Evolutionary conservation across 768 basidiomycete species (phyloP).

Genomic region (Serendipita vermifera): DNA sequence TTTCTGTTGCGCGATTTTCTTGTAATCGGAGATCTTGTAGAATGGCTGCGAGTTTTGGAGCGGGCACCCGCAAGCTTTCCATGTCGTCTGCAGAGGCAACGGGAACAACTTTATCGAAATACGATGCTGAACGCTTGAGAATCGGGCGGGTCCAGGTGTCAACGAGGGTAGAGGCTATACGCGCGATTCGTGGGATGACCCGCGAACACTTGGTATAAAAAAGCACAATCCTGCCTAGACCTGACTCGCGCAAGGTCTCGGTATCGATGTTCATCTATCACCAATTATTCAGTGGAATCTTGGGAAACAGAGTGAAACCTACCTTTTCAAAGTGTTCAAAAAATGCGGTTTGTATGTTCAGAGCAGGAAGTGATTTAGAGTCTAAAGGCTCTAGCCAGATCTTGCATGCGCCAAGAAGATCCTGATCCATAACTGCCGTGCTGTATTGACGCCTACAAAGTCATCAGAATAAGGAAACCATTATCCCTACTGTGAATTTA

Average conservation of each 20-base stretch:
- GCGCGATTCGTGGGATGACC: conserved; percentile 66
- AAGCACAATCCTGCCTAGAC: conserved; percentile 74
- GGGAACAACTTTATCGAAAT: conserved; percentile 21
- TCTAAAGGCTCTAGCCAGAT: conserved; percentile 91
- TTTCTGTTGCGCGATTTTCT: conserved; percentile 55
- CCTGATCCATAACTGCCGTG: conserved; percentile 91
- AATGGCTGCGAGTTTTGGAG: conserved; percentile 26
- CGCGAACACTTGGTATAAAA: conserved; percentile 96
- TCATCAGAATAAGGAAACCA: conserved; percentile 5
- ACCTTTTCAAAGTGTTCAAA: conserved; percentile 63
- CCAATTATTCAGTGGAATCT: not conserved
- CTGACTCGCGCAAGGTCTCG: conserved; percentile 77
- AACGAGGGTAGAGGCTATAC: conserved; percentile 73
- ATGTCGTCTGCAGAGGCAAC: not conserved
- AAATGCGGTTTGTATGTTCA: conserved; percentile 90
- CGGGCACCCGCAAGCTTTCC: conserved; percentile 24
- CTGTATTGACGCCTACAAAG: conserved; percentile 57
- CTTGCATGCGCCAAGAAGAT: conserved; percentile 77
- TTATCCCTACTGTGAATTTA: conserved; percentile 9
- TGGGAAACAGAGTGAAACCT: conserved; percentile 7
- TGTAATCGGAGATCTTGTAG: conserved; percentile 31
- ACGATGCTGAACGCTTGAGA: conserved; percentile 76
- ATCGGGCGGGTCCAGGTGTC: conserved; percentile 82
- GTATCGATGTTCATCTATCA: conserved; percentile 77
- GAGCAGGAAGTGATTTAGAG: conserved; percentile 81